Conservation (phyloP, 2,329 filamentous ascomycete species). For the Lasiodiplodia theobromae region DNA sequence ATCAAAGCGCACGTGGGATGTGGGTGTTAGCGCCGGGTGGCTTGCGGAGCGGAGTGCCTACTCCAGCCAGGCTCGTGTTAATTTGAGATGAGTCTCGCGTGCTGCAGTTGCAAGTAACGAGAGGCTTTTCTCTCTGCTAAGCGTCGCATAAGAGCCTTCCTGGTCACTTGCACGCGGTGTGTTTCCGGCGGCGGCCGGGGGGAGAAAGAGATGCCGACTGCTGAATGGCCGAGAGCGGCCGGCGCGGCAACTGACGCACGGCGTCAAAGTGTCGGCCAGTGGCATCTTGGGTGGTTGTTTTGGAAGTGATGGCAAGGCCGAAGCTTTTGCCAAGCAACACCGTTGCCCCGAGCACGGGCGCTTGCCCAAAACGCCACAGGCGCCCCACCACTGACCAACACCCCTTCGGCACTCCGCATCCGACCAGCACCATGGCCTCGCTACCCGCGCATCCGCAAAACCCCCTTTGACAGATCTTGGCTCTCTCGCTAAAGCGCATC, state of each 20-base stretch:
- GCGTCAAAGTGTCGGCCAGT: neutral
- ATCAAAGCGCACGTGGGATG: slow-evolving; percentile 3
- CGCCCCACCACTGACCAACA: neutral
- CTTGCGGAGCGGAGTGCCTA: neutral
- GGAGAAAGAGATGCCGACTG: too few species aligned
- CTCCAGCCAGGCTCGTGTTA: neutral
- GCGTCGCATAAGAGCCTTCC: too few species aligned
- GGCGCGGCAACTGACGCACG: neutral
- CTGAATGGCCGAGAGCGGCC: neutral
- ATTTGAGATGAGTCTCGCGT: neutral
- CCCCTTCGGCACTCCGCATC: slow-evolving; percentile 25
- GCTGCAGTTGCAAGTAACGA: too few species aligned
- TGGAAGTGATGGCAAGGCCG: slow-evolving; percentile 1
- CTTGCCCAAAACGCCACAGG: slow-evolving; percentile 4
- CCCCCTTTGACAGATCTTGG: slow-evolving; percentile 14
- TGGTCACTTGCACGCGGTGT: too few species aligned
- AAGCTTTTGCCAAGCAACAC: slow-evolving; percentile 25
- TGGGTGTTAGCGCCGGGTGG: neutral
- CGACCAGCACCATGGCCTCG: neutral
- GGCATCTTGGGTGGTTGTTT: neutral
- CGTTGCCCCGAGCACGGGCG: slow-evolving; percentile 1
- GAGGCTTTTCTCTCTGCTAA: neutral
- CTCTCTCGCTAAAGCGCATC: slow-evolving; percentile 14
- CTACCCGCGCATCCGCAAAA: slow-evolving; percentile 1
- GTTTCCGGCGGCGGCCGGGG: neutral